Evolutionary conservation across 108 stramenopile species (phyloP).

Genomic region (Schizochytrium sp.): DNA sequence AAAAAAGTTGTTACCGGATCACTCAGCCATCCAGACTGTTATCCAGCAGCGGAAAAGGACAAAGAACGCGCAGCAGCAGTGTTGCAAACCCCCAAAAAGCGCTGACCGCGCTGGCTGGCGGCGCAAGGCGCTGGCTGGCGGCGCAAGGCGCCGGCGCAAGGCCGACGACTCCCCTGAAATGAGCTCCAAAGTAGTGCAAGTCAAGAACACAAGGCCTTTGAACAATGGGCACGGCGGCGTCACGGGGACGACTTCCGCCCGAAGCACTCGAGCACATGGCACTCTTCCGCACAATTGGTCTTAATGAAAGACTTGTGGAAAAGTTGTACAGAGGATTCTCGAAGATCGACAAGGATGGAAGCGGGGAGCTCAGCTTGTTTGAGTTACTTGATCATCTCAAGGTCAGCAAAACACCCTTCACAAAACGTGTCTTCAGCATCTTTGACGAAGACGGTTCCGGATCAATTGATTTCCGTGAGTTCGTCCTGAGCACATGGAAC

Average conservation of each 20-base stretch:
- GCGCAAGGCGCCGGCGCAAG: too few species aligned
- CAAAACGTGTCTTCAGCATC: background rate
- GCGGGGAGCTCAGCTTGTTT: background rate
- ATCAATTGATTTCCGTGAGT: constrained; percentile 47
- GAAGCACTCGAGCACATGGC: background rate
- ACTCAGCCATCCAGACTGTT: too few species aligned
- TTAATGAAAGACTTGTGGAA: background rate
- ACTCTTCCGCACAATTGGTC: background rate
- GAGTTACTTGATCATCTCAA: constrained; percentile 17
- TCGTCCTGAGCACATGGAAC: constrained; percentile 50
- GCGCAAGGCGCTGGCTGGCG: too few species aligned
- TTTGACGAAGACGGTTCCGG: constrained; percentile 37
- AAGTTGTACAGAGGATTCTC: background rate
- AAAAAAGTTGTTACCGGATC: too few species aligned
- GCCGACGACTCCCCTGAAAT: too few species aligned
- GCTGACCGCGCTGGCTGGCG: too few species aligned
- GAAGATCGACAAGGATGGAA: background rate
- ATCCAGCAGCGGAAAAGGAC: too few species aligned
- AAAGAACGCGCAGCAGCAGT: too few species aligned
- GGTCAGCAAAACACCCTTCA: background rate
- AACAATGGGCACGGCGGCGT: background rate
- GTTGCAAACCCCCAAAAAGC: too few species aligned
- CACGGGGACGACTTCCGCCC: background rate
- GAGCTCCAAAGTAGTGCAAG: too few species aligned
- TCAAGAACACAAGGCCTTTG: too few species aligned